Evolutionary conservation across 2,329 filamentous ascomycete species (phyloP).

Genomic region (Catunica adiposa): DNA sequence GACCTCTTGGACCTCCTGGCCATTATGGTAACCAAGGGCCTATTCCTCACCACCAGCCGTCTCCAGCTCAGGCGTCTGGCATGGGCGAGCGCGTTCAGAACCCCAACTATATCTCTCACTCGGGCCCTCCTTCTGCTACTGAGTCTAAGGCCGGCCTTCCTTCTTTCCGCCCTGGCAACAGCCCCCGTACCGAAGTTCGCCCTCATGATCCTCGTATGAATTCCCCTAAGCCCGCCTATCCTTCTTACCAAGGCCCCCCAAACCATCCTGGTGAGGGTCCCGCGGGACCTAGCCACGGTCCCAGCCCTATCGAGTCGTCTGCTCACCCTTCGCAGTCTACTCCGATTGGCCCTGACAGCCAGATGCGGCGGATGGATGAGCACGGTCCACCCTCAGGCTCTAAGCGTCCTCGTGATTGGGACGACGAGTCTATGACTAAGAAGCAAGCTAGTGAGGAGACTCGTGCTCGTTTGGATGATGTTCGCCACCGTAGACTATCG

Average conservation of each 20-base stretch:
- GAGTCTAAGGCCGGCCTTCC: conserved; percentile 24
- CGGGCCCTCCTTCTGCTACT: conserved; percentile 17
- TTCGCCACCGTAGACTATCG: conserved; percentile 60
- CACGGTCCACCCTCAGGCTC: conserved; percentile 63
- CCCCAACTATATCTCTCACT: conserved; percentile 41
- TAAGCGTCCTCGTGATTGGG: conserved; percentile 87
- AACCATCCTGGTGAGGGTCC: conserved; percentile 49
- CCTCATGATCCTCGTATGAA: conserved; percentile 70
- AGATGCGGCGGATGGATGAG: conserved; percentile 45
- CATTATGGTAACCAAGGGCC: conserved; percentile 23
- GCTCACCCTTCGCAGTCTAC: conserved; percentile 27
- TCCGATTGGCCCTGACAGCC: conserved; percentile 46
- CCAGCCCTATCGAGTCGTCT: conserved; percentile 33
- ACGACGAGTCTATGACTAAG: conserved; percentile 62
- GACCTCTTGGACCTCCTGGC: conserved; percentile 34
- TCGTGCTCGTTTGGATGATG: conserved; percentile 71
- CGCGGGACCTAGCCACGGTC: conserved; percentile 26
- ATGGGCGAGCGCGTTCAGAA: conserved; percentile 34
- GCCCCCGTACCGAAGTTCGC: conserved; percentile 69
- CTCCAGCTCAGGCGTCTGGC: conserved; percentile 23
- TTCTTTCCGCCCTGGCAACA: conserved; percentile 55
- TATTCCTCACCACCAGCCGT: conserved; percentile 21
- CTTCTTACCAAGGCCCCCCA: conserved; percentile 46
- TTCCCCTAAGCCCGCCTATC: conserved; percentile 80
- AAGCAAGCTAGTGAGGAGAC: conserved; percentile 82